Evolutionary conservation across 2,329 filamentous ascomycete species (phyloP), one percentile per base, ranked within the genome.

Genomic region (Emmonsiellopsis sp.): DNA sequence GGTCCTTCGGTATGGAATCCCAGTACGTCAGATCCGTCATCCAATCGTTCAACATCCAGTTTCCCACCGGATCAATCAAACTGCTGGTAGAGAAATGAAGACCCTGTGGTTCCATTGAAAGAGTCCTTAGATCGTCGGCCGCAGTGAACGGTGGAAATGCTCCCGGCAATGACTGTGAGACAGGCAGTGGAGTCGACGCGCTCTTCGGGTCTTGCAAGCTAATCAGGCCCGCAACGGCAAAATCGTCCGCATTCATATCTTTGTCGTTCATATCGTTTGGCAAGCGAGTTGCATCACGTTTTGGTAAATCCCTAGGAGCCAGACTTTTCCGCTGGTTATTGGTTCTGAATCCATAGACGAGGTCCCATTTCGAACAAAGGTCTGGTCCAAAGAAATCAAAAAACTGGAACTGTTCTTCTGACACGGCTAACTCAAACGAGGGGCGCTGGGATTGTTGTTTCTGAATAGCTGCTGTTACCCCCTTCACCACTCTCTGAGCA

Each of bases 401-500:
- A 31, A 44, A 52, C 16, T 52, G 40, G 15, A 46, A 52, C 34
- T 52, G 50, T 10, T 46, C 31, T 37, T 40, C 34, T 6, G 50
- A 44, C 7, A 44, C 50, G 13, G 34, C 32, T n/a, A 45, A 15
- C 20, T 52, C 20, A 9, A 44, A 46, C 7, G 50, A 46, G 7
- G 37, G 37, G 3, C 50, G 50, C 16, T 52, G 50, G n/a, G 50
- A 41, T 38, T 52, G 40, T 41, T 52, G 50, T 26, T 46, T 52
- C 5, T 45, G 50, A 31, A 52, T 26, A 4, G 50, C 50, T 31
- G 40, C 42, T n/a, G 50, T 52, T 9, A 52, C 50, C 3, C 40
- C 50, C 34, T 55, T 53, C 42, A 58, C 34, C 11, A 59, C 53
- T 37, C 56, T 52, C 48, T 59, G 54, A 16, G 56, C 57, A 8